Evolutionary conservation across 768 basidiomycete genomes (phyloP).

Genomic region (Lactarius indigo): DNA sequence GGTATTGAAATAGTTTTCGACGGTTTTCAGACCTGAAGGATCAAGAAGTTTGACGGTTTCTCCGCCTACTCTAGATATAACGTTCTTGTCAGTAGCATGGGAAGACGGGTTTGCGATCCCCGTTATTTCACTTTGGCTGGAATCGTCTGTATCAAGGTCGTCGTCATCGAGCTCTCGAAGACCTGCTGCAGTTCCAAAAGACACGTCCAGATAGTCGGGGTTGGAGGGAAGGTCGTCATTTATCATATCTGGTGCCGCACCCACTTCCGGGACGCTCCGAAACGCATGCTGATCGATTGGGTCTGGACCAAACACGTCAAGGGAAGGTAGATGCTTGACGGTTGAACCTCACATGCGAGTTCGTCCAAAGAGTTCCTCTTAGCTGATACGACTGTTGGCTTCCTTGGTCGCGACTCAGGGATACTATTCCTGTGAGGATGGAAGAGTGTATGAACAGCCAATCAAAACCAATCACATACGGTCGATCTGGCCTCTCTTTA

Average conservation of each 20-base stretch:
- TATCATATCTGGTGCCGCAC: slow-evolving; percentile 82
- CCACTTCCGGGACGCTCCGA: slow-evolving; percentile 66
- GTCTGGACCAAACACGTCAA: slow-evolving; percentile 37
- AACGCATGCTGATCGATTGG: slow-evolving; percentile 86
- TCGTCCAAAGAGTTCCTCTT: slow-evolving; percentile 18
- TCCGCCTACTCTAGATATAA: slow-evolving; percentile 65
- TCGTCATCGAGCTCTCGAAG: slow-evolving; percentile 69
- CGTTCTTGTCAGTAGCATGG: slow-evolving; percentile 28
- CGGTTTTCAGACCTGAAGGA: slow-evolving; percentile 55
- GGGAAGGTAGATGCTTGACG: neutral
- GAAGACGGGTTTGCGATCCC: neutral
- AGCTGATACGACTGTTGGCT: slow-evolving; percentile 18
- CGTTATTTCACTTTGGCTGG: slow-evolving; percentile 28
- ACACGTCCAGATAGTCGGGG: slow-evolving; percentile 79
- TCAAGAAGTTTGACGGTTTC: slow-evolving; percentile 83
- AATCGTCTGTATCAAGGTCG: slow-evolving; percentile 62
- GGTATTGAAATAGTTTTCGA: slow-evolving; percentile 72
- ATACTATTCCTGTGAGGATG: neutral
- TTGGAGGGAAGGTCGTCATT: slow-evolving; percentile 89
- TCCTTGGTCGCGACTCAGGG: slow-evolving; percentile 1
- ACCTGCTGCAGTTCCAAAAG: slow-evolving; percentile 76
- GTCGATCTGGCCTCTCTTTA: slow-evolving; percentile 32
- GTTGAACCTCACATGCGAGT: slow-evolving; percentile 30
- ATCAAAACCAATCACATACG: slow-evolving; percentile 22
- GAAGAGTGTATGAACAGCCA: neutral